Evolutionary conservation across 2,329 filamentous ascomycete species (phyloP).

Genomic region (Penicillium sp.): DNA sequence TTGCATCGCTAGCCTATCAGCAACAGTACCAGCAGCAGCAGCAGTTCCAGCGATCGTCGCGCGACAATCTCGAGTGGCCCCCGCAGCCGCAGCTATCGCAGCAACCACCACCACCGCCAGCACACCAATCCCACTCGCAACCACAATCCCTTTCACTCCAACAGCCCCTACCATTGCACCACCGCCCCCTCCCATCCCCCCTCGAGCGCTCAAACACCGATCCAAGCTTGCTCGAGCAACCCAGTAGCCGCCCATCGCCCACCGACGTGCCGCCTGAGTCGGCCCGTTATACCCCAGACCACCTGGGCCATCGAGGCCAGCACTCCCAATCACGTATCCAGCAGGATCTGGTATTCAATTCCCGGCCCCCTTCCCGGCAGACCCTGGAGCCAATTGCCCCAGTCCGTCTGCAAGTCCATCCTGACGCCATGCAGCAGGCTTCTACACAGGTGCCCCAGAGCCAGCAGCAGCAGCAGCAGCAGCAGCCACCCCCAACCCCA

Average conservation of each 20-base stretch:
- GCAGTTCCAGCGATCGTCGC: background rate
- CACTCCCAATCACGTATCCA: slow-evolving; percentile 22
- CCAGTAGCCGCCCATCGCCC: slow-evolving; percentile 29
- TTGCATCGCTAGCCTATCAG: slow-evolving; percentile 23
- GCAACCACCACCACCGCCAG: background rate
- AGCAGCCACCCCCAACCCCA: slow-evolving; percentile 3
- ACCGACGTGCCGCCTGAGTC: slow-evolving; percentile 29
- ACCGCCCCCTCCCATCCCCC: slow-evolving; percentile 25
- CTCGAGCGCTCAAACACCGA: slow-evolving; percentile 39
- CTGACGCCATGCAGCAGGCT: slow-evolving; percentile 36
- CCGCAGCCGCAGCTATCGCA: slow-evolving; percentile 2
- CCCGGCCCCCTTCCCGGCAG: slow-evolving; percentile 32
- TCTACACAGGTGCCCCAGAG: slow-evolving; percentile 20
- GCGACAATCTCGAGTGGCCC: slow-evolving; percentile 2
- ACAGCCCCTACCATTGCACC: slow-evolving; percentile 26
- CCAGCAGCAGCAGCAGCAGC: slow-evolving; percentile 13
- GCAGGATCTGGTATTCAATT: slow-evolving; percentile 32
- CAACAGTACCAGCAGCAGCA: slow-evolving; percentile 24
- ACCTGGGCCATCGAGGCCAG: slow-evolving; percentile 24
- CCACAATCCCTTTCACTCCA: background rate
- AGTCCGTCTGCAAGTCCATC: slow-evolving; percentile 21
- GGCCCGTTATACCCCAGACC: slow-evolving; percentile 20
- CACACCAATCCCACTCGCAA: background rate
- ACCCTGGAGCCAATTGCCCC: slow-evolving; percentile 30
- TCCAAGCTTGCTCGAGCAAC: slow-evolving; percentile 29